phyloP scores from a whole-genome alignment of 2,329 filamentous ascomycete genomes.

The Domatiomyces catenatus region DNA sequence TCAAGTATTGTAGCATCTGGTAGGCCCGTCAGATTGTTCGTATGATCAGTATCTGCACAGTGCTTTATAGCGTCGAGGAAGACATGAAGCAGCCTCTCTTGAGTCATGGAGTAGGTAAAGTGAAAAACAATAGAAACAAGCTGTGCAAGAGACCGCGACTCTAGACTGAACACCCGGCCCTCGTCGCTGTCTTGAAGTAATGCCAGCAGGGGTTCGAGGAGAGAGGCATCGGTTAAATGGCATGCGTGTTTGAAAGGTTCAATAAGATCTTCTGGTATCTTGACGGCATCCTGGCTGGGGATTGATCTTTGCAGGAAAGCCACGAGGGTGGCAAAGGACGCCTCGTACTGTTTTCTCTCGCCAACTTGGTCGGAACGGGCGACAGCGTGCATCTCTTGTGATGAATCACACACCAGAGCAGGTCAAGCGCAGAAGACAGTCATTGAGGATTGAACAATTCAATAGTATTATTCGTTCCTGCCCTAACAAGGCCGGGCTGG shows the following conservation, averaged over 20 bases:
- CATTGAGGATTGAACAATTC: not conserved
- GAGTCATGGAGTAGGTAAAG: slow-evolving; percentile 7
- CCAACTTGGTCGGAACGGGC: not conserved
- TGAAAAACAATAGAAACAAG: slow-evolving; percentile 9
- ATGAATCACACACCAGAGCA: not conserved
- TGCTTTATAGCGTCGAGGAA: slow-evolving; percentile 6
- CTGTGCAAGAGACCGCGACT: slow-evolving; percentile 5
- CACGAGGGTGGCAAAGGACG: not conserved
- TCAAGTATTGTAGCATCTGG: not conserved
- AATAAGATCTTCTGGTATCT: slow-evolving; percentile 6
- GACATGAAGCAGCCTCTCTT: slow-evolving; percentile 9
- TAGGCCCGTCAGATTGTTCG: not conserved
- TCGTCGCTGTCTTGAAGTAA: slow-evolving; percentile 5
- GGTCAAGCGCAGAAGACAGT: not conserved
- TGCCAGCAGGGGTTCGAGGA: slow-evolving; percentile 5
- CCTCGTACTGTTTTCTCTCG: not conserved
- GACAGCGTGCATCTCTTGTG: not conserved
- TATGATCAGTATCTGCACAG: not conserved
- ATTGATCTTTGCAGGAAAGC: not conserved
- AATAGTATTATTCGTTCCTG: not conserved
- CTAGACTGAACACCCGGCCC: slow-evolving; percentile 7
- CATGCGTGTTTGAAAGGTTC: slow-evolving; percentile 4
- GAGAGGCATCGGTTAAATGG: slow-evolving; percentile 2
- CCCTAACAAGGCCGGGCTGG: not conserved
- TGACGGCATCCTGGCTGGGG: not conserved